Evolutionary conservation across 192 early-diverging fungal species (phyloP).

Genomic region (Borealophlyctis nickersoniae): DNA sequence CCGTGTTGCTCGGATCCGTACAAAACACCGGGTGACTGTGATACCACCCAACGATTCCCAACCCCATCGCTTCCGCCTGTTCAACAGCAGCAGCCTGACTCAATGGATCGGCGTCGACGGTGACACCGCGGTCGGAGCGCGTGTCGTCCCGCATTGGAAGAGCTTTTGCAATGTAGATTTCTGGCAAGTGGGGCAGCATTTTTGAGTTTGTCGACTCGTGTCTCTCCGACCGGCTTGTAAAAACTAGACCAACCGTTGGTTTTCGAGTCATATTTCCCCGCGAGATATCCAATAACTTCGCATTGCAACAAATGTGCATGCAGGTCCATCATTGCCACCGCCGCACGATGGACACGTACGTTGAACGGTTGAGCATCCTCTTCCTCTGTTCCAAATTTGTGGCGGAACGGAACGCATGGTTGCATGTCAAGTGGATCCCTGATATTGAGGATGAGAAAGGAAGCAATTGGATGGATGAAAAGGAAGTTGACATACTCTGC

Average conservation of each 20-base stretch:
- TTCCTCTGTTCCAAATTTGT: conserved; percentile 60
- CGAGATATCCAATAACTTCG: conserved; percentile 87
- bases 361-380: conserved; percentile 78
- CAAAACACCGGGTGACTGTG: conserved; percentile 89
- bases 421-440: conserved; percentile 25
- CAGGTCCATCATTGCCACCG: conserved; percentile 83
- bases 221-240: no score
- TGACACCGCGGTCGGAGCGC: no score
- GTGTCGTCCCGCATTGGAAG: no score
- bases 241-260: no score
- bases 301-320: conserved; percentile 86
- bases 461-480: conserved; percentile 4
- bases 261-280: conserved; percentile 67
- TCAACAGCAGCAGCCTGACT: conserved; percentile 72
- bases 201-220: no score
- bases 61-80: conserved; percentile 64
- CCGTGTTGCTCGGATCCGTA: conserved; percentile 84
- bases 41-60: conserved; percentile 92
- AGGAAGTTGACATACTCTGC: conserved; percentile 8
- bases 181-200: no score
- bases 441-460: conserved; percentile 3
- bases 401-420: conserved; percentile 68
- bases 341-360: conserved; percentile 69
- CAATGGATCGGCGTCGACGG: conserved; percentile 88
- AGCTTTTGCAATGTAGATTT: no score